A percentile compares a stretch with the other conserved stretches of the same genome.
These are phyloP conservation scores for Trichoderma gamsii DNA, from an alignment of 495 filamentous ascomycete genomes.

Conservation along the genomic window DNA sequence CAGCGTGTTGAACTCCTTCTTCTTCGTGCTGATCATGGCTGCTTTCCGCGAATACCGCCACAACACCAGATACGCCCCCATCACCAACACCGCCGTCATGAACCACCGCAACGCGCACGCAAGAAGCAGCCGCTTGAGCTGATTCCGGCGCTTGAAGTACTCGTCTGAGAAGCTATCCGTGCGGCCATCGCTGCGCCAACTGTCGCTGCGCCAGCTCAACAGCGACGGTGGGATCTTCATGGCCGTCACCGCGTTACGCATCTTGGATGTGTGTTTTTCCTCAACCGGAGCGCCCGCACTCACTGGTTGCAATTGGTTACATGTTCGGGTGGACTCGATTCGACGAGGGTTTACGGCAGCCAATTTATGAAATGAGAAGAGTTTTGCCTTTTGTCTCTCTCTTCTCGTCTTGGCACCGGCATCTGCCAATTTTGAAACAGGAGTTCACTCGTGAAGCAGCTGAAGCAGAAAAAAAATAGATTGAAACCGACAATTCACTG, in stretches of 20 bases:
- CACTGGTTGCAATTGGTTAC: background rate
- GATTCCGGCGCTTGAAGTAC: background rate
- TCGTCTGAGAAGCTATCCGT: background rate
- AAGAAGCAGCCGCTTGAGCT: slow-evolving; percentile 3
- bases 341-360: background rate
- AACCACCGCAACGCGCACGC: slow-evolving; percentile 18
- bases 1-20: slow-evolving; percentile 23
- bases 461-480: background rate
- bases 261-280: background rate
- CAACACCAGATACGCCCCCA: slow-evolving; percentile 17
- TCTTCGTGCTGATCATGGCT: slow-evolving; percentile 18
- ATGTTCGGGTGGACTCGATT: background rate
- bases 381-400: background rate
- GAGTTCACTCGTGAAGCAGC: background rate
- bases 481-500: background rate
- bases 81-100: slow-evolving; percentile 21
- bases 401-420: background rate
- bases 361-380: background rate
- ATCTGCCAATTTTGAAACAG: background rate
- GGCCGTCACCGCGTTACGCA: background rate
- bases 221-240: background rate
- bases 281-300: slow-evolving; percentile 9
- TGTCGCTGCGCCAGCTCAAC: background rate
- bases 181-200: slow-evolving; percentile 1
- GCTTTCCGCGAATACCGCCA: slow-evolving; percentile 15